phyloP scores from a whole-genome alignment of 495 filamentous ascomycete species.

The Alectoria sarmentosa region DNA sequence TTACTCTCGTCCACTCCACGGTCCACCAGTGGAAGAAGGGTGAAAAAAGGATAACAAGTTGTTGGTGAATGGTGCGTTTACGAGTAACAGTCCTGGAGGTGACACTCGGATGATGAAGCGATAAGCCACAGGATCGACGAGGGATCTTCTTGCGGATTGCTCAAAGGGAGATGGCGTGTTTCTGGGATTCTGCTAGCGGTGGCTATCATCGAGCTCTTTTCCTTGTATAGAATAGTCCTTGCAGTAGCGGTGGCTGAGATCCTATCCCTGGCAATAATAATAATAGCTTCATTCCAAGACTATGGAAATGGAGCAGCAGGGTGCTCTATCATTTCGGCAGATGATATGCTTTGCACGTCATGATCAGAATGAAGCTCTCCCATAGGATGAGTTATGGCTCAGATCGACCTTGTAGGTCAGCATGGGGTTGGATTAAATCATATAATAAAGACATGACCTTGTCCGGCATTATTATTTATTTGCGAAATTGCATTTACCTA shows the following conservation, averaged over 20 bases:
- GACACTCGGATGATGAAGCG: conserved; percentile 1
- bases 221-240: background rate
- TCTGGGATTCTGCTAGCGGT: background rate
- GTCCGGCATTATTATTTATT: conserved; percentile 7
- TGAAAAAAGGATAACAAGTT: background rate
- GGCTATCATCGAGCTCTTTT: background rate
- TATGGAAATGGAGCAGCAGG: background rate
- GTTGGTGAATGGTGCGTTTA: conserved; percentile 5
- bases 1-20: no score
- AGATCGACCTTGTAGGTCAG: background rate
- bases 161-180: background rate
- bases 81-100: background rate
- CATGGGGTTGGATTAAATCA: background rate
- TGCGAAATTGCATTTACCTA: conserved; percentile 21
- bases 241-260: conserved; percentile 9
- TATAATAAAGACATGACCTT: conserved; percentile 19
- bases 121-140: conserved; percentile 14
- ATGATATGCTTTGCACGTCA: conserved; percentile 10
- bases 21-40: no score
- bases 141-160: background rate
- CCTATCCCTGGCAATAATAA: background rate
- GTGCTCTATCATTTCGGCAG: background rate
- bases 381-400: background rate
- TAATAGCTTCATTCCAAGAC: background rate
- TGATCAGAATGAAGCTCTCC: background rate